Conservation (phyloP, 2,329 filamentous ascomycete species). For the Colletotrichum caudatum region DNA sequence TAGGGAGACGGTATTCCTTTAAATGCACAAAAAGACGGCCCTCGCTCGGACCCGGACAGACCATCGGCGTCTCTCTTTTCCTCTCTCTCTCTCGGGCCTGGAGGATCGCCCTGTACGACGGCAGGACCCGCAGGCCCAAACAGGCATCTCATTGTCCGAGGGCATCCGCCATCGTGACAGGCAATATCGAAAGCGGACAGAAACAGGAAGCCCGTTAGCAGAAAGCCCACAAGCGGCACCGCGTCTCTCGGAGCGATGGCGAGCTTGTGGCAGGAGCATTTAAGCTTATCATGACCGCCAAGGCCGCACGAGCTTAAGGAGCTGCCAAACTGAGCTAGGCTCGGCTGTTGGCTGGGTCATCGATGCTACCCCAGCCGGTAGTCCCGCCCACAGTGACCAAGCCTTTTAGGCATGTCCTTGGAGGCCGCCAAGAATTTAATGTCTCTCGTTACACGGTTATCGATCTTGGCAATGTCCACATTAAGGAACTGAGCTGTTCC, state of each 20-base stretch:
- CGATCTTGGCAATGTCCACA: slow-evolving; percentile 28
- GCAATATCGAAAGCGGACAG: slow-evolving; percentile 7
- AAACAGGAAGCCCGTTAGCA: slow-evolving; percentile 37
- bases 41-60: background rate
- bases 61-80: background rate
- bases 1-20: background rate
- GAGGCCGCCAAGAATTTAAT: slow-evolving; percentile 15
- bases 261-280: slow-evolving; percentile 41
- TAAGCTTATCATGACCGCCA: slow-evolving; percentile 42
- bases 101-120: slow-evolving; percentile 26
- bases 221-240: background rate
- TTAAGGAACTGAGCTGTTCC: slow-evolving; percentile 1
- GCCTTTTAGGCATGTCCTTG: slow-evolving; percentile 16
- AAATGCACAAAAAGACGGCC: background rate
- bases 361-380: slow-evolving; percentile 33
- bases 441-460: slow-evolving; percentile 10
- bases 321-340: slow-evolving; percentile 40
- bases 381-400: slow-evolving; percentile 17
- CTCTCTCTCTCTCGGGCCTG: slow-evolving; percentile 1
- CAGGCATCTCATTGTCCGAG: slow-evolving; percentile 32
- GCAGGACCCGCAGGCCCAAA: slow-evolving; percentile 38
- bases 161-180: slow-evolving; percentile 20
- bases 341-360: slow-evolving; percentile 22
- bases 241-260: slow-evolving; percentile 26
- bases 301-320: slow-evolving; percentile 27